phyloP scores from a whole-genome alignment of 306 rosid species.

The Medicago lupulina region DNA sequence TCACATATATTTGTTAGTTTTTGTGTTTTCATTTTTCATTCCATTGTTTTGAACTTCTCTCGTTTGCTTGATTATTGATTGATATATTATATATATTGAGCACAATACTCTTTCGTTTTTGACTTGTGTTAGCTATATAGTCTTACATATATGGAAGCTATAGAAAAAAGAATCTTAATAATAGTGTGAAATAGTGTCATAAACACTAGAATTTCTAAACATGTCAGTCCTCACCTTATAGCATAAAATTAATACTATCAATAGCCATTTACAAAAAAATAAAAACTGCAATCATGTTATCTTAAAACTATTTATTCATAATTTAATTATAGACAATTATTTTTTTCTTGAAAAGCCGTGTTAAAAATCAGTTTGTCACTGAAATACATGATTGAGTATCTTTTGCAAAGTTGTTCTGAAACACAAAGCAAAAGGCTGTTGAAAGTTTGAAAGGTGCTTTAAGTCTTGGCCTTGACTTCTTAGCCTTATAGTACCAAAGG shows the following conservation, averaged over 20 bases:
- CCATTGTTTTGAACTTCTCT: conserved; percentile 33
- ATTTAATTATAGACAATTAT: neutral
- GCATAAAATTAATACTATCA: no score
- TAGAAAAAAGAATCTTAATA: conserved; percentile 35
- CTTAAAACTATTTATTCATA: no score
- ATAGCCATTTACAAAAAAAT: no score
- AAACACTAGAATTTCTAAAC: conserved; percentile 37
- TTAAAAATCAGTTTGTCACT: conserved; percentile 12
- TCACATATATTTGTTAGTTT: conserved; percentile 45
- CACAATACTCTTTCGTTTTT: conserved; percentile 13
- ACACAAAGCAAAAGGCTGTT: conserved; percentile 45
- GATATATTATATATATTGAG: conserved; percentile 22
- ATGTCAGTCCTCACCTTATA: neutral
- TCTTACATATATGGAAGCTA: conserved; percentile 35
- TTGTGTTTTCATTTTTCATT: conserved; percentile 36
- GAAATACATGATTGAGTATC: conserved; percentile 54
- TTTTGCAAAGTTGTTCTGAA: conserved; percentile 47
- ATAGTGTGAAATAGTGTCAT: neutral
- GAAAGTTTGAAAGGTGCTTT: conserved; percentile 51
- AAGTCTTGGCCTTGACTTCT: conserved; percentile 69
- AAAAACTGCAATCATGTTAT: no score
- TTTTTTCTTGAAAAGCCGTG: conserved; percentile 22
- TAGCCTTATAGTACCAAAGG: conserved; percentile 54
- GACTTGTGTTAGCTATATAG: conserved; percentile 20
- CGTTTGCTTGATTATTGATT: conserved; percentile 42